A percentile compares a stretch with the other conserved stretches of the same genome.
phyloP scores from a whole-genome alignment of 768 basidiomycete species.

The Pulveroboletus sp. region DNA sequence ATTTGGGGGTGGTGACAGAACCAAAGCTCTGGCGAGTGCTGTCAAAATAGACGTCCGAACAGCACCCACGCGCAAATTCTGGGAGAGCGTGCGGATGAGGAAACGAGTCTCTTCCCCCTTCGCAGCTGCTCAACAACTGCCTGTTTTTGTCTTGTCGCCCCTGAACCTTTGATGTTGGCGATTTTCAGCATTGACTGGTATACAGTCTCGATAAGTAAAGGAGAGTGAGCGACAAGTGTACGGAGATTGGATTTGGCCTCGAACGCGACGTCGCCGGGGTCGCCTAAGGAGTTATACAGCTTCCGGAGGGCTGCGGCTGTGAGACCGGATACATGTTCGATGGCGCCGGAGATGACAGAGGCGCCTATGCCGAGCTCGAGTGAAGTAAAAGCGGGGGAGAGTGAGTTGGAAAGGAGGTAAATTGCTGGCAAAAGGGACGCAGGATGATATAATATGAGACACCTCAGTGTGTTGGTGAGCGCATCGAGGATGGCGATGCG shows the following conservation, averaged over 20 bases:
- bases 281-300: constrained; percentile 71
- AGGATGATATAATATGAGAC: constrained; percentile 61
- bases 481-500: constrained; percentile 64
- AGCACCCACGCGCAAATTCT: constrained; percentile 83
- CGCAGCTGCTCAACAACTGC: constrained; percentile 72
- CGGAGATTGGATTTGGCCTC: constrained; percentile 73
- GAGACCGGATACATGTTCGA: constrained; percentile 70
- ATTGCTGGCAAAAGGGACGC: constrained; percentile 68
- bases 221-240: constrained; percentile 68
- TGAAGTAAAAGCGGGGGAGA: constrained; percentile 68
- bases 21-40: constrained; percentile 75
- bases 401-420: constrained; percentile 78
- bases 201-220: constrained; percentile 58
- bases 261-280: constrained; percentile 86
- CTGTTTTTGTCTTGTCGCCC: constrained; percentile 72
- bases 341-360: constrained; percentile 61
- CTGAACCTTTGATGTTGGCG: constrained; percentile 63
- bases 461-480: constrained; percentile 70
- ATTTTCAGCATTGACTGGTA: constrained; percentile 68
- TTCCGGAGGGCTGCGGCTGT: constrained; percentile 51
- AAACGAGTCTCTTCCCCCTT: constrained; percentile 86
- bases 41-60: constrained; percentile 78
- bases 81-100: constrained; percentile 66
- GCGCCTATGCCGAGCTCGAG: constrained; percentile 68
- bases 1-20: constrained; percentile 45